Evolutionary conservation across 2,329 filamentous ascomycete species (phyloP).

Genomic region (Ceratocystis colombiana): DNA sequence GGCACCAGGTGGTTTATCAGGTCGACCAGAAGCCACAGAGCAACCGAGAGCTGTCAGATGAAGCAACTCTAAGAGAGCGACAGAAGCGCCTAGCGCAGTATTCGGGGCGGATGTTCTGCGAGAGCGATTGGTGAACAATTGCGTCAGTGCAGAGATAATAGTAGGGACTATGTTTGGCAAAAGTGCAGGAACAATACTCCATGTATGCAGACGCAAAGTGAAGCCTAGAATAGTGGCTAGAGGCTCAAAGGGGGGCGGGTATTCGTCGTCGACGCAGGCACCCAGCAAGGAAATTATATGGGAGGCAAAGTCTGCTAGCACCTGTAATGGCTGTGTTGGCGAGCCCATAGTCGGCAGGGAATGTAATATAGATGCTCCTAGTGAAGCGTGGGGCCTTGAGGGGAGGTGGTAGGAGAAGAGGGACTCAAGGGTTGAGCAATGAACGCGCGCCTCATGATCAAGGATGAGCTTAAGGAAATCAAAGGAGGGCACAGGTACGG

Average conservation of each 20-base stretch:
- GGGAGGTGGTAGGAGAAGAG: slow-evolving; percentile 46
- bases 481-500: slow-evolving; percentile 18
- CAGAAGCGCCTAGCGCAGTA: slow-evolving; percentile 5
- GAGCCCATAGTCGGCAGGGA: slow-evolving; percentile 50
- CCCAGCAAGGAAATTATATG: slow-evolving; percentile 58
- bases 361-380: slow-evolving; percentile 59
- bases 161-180: slow-evolving; percentile 45
- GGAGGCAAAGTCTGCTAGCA: slow-evolving; percentile 55
- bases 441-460: slow-evolving; percentile 48
- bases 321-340: slow-evolving; percentile 40
- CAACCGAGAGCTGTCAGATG: slow-evolving; percentile 53
- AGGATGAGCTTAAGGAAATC: slow-evolving; percentile 52
- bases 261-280: slow-evolving; percentile 53
- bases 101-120: background rate
- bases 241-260: slow-evolving; percentile 54
- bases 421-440: slow-evolving; percentile 56
- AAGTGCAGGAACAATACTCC: slow-evolving; percentile 49
- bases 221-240: slow-evolving; percentile 55
- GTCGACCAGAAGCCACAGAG: slow-evolving; percentile 33
- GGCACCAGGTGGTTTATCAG: slow-evolving; percentile 28
- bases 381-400: slow-evolving; percentile 33
- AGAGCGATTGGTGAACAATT: background rate
- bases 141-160: slow-evolving; percentile 21
- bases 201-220: slow-evolving; percentile 52
- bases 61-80: slow-evolving; percentile 39